Conservation (phyloP, 202 grass and related monocot species). For the Schoenoplectus triqueter region DNA sequence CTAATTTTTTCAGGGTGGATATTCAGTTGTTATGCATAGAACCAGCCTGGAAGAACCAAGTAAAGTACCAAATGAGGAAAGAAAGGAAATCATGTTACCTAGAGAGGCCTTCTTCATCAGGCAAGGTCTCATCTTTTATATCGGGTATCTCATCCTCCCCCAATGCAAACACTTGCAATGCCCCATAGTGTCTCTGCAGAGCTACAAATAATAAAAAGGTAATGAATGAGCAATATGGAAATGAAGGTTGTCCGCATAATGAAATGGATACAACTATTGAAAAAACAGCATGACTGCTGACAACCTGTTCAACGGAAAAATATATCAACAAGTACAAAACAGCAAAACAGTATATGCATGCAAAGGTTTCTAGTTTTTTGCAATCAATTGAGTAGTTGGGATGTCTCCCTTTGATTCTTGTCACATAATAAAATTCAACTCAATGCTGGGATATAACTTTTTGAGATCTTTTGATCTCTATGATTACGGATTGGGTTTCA, state of each 20-base stretch:
- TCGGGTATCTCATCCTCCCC: slow-evolving; percentile 93
- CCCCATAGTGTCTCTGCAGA: slow-evolving; percentile 92
- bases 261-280: slow-evolving; percentile 16
- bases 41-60: not conserved
- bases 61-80: slow-evolving; percentile 21
- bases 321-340: not conserved
- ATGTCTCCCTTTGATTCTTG: not conserved
- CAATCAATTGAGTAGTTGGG: not conserved
- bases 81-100: slow-evolving; percentile 51
- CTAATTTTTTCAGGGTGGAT: no score
- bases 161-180: slow-evolving; percentile 91
- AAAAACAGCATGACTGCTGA: not conserved
- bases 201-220: slow-evolving; percentile 48
- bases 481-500: no score
- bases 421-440: not conserved
- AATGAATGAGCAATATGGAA: not conserved
- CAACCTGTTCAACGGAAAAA: not conserved
- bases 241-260: not conserved
- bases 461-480: no score
- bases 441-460: no score
- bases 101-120: slow-evolving; percentile 78
- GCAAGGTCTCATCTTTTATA: slow-evolving; percentile 89
- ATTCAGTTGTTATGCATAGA: not conserved
- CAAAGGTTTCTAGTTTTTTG: not conserved
- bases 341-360: not conserved